These are phyloP conservation scores for Diaporthe longicolla DNA, from an alignment of 2,329 filamentous ascomycete genomes.

Conservation along the genomic window DNA sequence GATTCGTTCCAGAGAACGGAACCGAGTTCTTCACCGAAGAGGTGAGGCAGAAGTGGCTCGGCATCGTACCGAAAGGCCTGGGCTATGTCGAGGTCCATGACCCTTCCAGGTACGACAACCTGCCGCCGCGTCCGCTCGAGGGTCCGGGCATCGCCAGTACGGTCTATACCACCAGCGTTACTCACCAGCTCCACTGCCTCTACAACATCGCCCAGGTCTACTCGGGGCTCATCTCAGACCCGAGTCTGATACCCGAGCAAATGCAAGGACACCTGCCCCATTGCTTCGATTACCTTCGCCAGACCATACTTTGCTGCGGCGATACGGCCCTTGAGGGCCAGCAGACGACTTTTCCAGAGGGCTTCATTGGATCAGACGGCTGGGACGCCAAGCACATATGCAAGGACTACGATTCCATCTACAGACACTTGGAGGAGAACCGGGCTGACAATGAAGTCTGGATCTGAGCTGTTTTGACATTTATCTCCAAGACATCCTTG, in stretches of 20 bases:
- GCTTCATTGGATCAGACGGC: slow-evolving; percentile 56
- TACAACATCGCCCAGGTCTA: slow-evolving; percentile 56
- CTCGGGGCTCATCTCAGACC: slow-evolving; percentile 50
- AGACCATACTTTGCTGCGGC: slow-evolving; percentile 53
- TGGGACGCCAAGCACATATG: slow-evolving; percentile 61
- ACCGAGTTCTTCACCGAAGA: slow-evolving; percentile 56
- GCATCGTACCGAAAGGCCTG: slow-evolving; percentile 57
- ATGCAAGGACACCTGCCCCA: slow-evolving; percentile 56
- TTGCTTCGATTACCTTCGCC: slow-evolving; percentile 56
- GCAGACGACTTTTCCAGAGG: slow-evolving; percentile 56
- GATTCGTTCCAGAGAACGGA: slow-evolving; percentile 56
- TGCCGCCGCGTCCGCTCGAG: slow-evolving; percentile 52
- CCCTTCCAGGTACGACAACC: slow-evolving; percentile 53
- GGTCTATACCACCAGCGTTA: slow-evolving; percentile 59
- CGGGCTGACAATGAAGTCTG: slow-evolving; percentile 53
- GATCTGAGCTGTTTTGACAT: slow-evolving; percentile 51
- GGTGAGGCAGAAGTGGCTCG: slow-evolving; percentile 54
- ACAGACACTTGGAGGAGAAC: slow-evolving; percentile 52
- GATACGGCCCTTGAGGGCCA: slow-evolving; percentile 55
- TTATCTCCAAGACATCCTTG: no score
- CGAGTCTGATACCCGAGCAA: slow-evolving; percentile 49
- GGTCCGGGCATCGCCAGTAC: slow-evolving; percentile 48
- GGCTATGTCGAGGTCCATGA: slow-evolving; percentile 57
- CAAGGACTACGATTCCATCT: slow-evolving; percentile 55
- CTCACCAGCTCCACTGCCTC: slow-evolving; percentile 61